Conservation (phyloP, 106 monocot genomes). For the Chionographis japonica region DNA sequence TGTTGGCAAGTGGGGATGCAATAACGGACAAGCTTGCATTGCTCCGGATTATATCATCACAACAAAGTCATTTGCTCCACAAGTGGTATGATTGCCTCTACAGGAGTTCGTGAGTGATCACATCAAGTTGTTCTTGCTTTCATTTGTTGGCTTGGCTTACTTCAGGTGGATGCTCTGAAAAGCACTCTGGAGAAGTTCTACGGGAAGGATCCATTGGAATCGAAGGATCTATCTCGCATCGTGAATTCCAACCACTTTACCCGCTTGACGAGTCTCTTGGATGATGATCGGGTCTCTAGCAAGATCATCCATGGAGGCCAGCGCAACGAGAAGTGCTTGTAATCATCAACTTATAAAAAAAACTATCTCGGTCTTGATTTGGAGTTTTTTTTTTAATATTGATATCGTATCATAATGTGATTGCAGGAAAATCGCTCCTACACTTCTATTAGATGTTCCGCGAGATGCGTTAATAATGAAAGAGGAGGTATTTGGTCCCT, state of each 20-base stretch:
- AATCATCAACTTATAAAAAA: constrained; percentile 9
- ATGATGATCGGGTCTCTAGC: constrained; percentile 44
- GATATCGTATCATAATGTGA: not conserved
- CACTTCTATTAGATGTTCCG: constrained; percentile 59
- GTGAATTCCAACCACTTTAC: constrained; percentile 65
- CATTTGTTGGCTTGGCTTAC: not conserved
- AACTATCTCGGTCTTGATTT: too few species aligned
- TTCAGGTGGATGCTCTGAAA: constrained; percentile 46
- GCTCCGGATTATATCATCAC: constrained; percentile 69
- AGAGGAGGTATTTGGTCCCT: constrained; percentile 73
- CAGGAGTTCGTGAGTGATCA: too few species aligned
- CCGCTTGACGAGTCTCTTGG: constrained; percentile 48
- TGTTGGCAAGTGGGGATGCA: constrained; percentile 73
- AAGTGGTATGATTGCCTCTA: constrained; percentile 31
- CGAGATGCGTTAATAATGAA: constrained; percentile 58
- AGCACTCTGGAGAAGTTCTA: constrained; percentile 51
- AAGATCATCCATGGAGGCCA: constrained; percentile 65
- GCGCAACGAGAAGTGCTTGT: constrained; percentile 54
- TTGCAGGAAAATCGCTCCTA: constrained; percentile 51
- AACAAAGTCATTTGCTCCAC: constrained; percentile 57
- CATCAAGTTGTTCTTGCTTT: too few species aligned
- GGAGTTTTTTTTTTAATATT: too few species aligned
- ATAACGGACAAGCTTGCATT: constrained; percentile 74
- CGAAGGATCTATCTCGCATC: constrained; percentile 54
- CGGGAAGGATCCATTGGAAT: constrained; percentile 50